phyloP scores from a whole-genome alignment of 1,284 basidiomycete genomes.

The Phylloporus sp. region DNA sequence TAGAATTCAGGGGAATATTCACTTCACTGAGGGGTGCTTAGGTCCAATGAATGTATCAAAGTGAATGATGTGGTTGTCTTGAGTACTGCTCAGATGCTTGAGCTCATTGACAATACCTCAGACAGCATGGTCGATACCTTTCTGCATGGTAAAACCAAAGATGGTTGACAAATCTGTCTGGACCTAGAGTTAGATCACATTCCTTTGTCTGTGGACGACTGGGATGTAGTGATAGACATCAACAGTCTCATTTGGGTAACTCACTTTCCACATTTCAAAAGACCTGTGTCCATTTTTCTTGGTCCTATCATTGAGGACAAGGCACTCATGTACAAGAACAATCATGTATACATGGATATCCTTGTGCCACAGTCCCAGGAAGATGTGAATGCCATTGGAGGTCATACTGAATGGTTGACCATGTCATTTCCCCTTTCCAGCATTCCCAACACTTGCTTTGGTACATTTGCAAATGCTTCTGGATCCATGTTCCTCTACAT shows the following conservation, averaged over 20 bases:
- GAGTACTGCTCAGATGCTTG: not conserved
- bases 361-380: constrained; percentile 16
- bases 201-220: not conserved
- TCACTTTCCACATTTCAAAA: not conserved
- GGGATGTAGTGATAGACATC: constrained; percentile 12
- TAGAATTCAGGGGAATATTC: not conserved
- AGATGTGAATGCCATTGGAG: constrained; percentile 3
- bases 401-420: not conserved
- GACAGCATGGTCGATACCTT: not conserved
- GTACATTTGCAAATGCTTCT: not conserved
- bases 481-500: constrained; percentile 10
- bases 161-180: constrained; percentile 3
- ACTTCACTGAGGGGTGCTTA: not conserved
- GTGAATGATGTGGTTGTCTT: not conserved
- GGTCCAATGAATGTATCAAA: not conserved
- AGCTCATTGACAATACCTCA: not conserved
- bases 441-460: not conserved
- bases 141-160: not conserved
- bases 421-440: not conserved
- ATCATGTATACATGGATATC: constrained; percentile 18
- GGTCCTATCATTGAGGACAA: constrained; percentile 4
- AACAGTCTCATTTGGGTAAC: constrained; percentile 19
- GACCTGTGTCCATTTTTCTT: not conserved
- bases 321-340: constrained; percentile 13
- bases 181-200: constrained; percentile 7